Evolutionary conservation across 371 early-diverging fungal species (phyloP), one percentile per base, ranked within the genome.

Genomic region (Rhizomucor miehei): DNA sequence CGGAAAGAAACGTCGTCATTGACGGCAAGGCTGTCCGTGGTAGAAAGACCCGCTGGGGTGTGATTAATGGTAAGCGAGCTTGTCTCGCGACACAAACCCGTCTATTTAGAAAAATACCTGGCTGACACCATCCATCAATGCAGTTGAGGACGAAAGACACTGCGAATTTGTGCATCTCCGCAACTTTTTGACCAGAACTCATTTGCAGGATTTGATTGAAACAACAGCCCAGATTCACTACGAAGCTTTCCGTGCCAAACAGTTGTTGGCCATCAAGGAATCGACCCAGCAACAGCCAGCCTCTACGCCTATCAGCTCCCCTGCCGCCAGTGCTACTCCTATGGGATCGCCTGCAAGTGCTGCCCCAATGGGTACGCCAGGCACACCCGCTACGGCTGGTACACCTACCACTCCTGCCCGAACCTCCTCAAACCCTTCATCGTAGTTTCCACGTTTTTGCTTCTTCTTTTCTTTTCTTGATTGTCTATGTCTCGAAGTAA

Each of bases 221-320:
- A 88, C 89, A 43, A 92, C 92, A 2, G 81, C 88, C 19, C 79
- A 85, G 62, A 80, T 88, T 56, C 92, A 91, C 66, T 92, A 92
- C 67, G 92, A 92, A 73, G 75, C 86, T 29, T 95, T 92, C 90
- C 86, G 95, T 53, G 85, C 90, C 25, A 79, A 86, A 67, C 91
- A 91, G 70, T 72, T 91, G 52, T 63, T 90, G 54, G 91, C 93
- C 25, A 73, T 90, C 53, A 90, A 89, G 71, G 91, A 88, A 67
- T 66, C 69, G 35, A 64, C 79, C 17, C 67, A 71, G 21, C 67
- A 48, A 5, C 46, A 51, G 13, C 34, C 51, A 19, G 35, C 54
- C 17, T 40, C 62, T n/a, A 23, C 41, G 6, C 56, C 48, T 13
- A 23, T 40, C 34, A 48, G 39, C 39, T 51, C 56, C 14, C 57